Conservation (phyloP, 2,329 filamentous ascomycete species). For the Talaromyces sp. region DNA sequence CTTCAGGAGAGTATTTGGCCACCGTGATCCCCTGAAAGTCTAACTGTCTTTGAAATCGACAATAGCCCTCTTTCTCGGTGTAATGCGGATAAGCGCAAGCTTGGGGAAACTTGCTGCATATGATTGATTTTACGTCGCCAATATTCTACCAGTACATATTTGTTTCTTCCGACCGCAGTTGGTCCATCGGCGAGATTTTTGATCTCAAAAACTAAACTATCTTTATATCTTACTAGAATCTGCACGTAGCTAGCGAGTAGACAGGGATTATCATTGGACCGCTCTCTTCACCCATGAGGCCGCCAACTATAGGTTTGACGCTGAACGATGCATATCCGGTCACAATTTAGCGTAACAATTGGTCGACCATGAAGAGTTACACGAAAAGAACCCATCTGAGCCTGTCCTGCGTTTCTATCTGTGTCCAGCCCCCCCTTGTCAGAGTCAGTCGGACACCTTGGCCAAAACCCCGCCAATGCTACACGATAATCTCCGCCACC, state of each 20-base stretch:
- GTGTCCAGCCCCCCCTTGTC: not conserved
- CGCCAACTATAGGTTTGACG: not conserved
- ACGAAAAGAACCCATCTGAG: not conserved
- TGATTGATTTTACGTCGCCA: not conserved
- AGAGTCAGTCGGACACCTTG: not conserved
- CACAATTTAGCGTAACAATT: not conserved
- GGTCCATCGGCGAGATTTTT: not conserved
- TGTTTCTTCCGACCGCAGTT: not conserved
- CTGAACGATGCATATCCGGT: not conserved
- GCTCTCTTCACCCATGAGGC: not conserved
- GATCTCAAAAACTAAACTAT: too few species aligned
- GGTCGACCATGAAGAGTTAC: not conserved
- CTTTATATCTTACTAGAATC: too few species aligned
- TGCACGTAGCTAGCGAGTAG: too few species aligned
- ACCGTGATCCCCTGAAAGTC: slow-evolving; percentile 21
- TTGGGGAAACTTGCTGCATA: not conserved
- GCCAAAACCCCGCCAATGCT: slow-evolving; percentile 4
- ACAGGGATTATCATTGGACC: not conserved
- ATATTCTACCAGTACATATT: not conserved
- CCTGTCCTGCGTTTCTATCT: not conserved
- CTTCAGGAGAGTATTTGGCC: slow-evolving; percentile 42
- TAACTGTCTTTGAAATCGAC: not conserved
- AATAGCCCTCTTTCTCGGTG: not conserved
- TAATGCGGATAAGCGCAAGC: not conserved
- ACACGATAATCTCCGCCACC: not conserved